Evolutionary conservation across 2,329 filamentous ascomycete species (phyloP), one percentile per base, ranked within the genome.

Genomic region (Grosmannia huntii): DNA sequence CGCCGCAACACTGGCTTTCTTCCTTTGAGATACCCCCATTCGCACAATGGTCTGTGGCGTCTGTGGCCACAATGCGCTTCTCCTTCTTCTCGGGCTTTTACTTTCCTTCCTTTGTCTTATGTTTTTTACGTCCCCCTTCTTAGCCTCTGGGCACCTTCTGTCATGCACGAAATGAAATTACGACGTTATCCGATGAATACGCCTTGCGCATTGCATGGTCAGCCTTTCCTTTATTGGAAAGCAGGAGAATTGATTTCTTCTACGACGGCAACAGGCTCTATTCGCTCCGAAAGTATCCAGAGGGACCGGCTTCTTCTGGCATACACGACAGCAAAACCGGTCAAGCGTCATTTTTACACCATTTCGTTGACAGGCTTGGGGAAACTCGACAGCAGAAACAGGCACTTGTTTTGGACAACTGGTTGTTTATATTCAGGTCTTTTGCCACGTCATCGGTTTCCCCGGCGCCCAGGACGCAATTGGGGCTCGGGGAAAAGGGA

Each of bases 181-280:
- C 57, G 62, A 56, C 61, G 57, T 60, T 52, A 55, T 55, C 58
- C 57, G 59, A 60, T 48, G 58, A 44, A 62, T 57, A 61, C 55
- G 53, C 38, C 53, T 48, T 23, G 46, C 41, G 46, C 44, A 56
- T 57, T 57, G 58, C 56, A 55, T 31, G 51, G 31, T 25, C 7
- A 27, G 9, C 23, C 21, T 58, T 54, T 14, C 50, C 50, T 44
- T 10, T 59, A 61, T 60, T 64, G 62, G 69, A 77, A 73, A 77
- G 72, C 79, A 79, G 76, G 80, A 74, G 74, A 78, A 78, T 68
- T 52, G 56, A 58, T 46, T 53, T 58, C 51, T 54, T 49, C 38
- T 27, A 21, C 41, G 48, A 51, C n/a, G 46, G 49, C 36, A 14
- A 36, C 33, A 11, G 49, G 56, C 25, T 52, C n/a, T 31, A 53